Base-by-base conservation (phyloP, 345 rosid genomes). In the Syzygium grande region DNA sequence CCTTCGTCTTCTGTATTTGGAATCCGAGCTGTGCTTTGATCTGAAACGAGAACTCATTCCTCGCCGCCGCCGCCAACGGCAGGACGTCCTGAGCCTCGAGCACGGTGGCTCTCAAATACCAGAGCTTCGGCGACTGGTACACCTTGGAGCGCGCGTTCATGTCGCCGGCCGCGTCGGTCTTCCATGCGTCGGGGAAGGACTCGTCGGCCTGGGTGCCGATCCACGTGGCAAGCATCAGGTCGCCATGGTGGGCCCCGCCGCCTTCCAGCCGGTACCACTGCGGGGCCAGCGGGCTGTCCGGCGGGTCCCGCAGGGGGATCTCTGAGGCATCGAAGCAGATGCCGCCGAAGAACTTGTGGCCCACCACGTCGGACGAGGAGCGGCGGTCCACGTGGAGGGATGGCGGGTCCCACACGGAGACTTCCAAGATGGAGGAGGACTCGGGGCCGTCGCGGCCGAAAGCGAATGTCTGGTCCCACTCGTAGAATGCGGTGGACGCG, bases 221-320 rank as follows among this genome's bases (percentile, higher is more conserved):
- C 99, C 99, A 96, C 89, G 97, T 94, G 92, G 99, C 98, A 38
- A 97, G 99, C 99, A 97, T 97, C 25, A 97, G 86, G 87, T 96
- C 97, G 0, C 97, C 92, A 17, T 89, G 87, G 58, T 91, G 93
- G 90, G 93, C 93, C 17, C 94, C 96, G 4, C 95, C 94, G 5
- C 95, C 98, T 83, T 97, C 99, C 43, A 97, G 88, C 89, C 98
- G 90, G 90, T 95, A 97, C 99, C 99, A 97, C 86, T 96, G 99
- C 14, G 99, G 97, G 25, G 99, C 99, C 89, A 97, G 54, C 0
- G 99, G 98, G 85, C 99, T 97, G 88, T 97, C 99, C 3, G 99
- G 99, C 56, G 99, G 99, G 85, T 95, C 99, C 87, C 99, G 91
- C 77, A 95, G 86, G 0, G 98, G 99, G 85, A 97, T 94, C 88